Conservation (phyloP, 1,284 basidiomycete species). For the Moesziomyces antarcticus region DNA sequence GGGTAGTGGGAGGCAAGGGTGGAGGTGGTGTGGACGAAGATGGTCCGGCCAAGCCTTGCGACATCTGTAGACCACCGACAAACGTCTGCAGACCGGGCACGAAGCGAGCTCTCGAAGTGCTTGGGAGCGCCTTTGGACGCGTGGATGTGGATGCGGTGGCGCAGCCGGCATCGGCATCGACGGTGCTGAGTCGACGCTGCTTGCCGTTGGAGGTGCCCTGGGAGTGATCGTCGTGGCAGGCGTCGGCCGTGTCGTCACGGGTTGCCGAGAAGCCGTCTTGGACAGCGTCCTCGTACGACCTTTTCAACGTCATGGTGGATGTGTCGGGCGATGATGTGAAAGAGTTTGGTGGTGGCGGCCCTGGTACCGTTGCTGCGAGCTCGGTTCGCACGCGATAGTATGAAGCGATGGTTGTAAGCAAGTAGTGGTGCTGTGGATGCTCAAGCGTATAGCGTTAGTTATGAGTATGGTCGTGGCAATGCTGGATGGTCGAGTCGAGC, state of each 20-base stretch:
- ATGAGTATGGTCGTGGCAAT: too few relatives aligned
- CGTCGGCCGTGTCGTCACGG: neutral
- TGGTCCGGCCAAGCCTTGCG: slow-evolving; percentile 22
- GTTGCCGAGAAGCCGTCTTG: slow-evolving; percentile 5
- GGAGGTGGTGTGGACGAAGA: slow-evolving; percentile 1
- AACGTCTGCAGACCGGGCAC: slow-evolving; percentile 55
- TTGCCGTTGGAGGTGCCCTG: slow-evolving; percentile 23
- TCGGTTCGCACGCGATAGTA: too few relatives aligned
- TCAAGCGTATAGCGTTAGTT: too few relatives aligned
- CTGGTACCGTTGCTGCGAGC: too few relatives aligned
- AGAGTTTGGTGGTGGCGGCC: too few relatives aligned
- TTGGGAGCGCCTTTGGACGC: slow-evolving; percentile 32
- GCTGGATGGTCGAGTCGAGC: too few relatives aligned
- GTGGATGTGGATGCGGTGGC: slow-evolving; percentile 25
- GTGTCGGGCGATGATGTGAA: too few relatives aligned
- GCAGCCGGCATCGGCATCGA: slow-evolving; percentile 24
- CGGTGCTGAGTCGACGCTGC: slow-evolving; percentile 39
- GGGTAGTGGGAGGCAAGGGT: neutral
- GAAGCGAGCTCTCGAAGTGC: slow-evolving; percentile 42
- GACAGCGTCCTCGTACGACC: slow-evolving; percentile 24
- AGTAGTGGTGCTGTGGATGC: too few relatives aligned
- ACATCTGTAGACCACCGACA: slow-evolving; percentile 55
- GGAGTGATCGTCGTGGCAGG: neutral
- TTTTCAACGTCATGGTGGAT: slow-evolving; percentile 20
- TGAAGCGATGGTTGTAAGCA: too few relatives aligned